phyloP scores from a whole-genome alignment of 495 filamentous ascomycete species.

The Aspergillus cristatus region DNA sequence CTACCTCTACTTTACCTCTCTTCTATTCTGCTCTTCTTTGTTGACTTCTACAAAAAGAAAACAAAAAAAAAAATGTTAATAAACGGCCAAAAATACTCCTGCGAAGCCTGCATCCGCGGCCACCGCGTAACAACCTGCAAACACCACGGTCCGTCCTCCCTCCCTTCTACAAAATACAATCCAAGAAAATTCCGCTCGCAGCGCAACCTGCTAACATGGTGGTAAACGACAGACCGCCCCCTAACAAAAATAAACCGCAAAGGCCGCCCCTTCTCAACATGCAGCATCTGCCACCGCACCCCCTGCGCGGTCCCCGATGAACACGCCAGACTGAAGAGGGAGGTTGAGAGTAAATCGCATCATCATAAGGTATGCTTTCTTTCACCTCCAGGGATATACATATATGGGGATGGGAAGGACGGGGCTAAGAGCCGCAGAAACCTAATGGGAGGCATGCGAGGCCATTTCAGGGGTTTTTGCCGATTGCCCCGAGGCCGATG shows the following conservation, averaged over 20 bases:
- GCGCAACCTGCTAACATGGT: neutral
- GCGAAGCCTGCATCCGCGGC: constrained; percentile 86
- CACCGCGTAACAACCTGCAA: constrained; percentile 63
- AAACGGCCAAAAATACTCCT: constrained; percentile 82
- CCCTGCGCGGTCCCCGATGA: constrained; percentile 85
- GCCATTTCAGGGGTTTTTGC: constrained; percentile 22
- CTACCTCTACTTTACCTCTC: too few relatives aligned
- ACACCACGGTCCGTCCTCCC: constrained; percentile 34
- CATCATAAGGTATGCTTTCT: too few relatives aligned
- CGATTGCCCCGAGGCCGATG: constrained; percentile 28
- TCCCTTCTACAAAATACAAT: constrained; percentile 1
- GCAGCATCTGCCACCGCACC: constrained; percentile 81
- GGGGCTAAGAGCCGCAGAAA: too few relatives aligned
- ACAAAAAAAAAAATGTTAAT: too few relatives aligned
- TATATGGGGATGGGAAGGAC: constrained; percentile 7
- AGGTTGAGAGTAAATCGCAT: constrained; percentile 60
- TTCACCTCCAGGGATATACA: too few relatives aligned
- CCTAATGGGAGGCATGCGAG: constrained; percentile 23
- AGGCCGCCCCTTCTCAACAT: constrained; percentile 93
- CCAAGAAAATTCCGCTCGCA: constrained; percentile 10
- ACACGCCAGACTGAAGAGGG: constrained; percentile 90
- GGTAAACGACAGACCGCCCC: constrained; percentile 63
- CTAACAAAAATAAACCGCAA: constrained; percentile 95
- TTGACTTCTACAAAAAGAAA: too few relatives aligned
- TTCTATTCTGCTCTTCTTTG: too few relatives aligned